Evolutionary conservation across 768 basidiomycete species (phyloP), one percentile per base, ranked within the genome.

Genomic region (Pulveroboletus sp.): DNA sequence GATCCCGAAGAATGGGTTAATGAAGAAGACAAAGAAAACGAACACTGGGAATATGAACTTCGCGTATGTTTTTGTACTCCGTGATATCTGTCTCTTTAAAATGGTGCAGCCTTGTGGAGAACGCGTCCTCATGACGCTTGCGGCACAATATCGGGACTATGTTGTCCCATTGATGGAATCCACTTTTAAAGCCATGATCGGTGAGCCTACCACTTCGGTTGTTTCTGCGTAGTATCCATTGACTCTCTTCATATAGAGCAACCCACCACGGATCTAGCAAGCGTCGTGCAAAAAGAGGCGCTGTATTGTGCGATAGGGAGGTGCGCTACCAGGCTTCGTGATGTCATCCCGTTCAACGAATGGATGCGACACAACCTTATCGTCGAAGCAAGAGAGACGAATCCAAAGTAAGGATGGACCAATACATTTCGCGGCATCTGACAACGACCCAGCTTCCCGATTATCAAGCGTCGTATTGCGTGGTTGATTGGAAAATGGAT

Each of bases 1-100:
- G 91, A 94, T 63, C 93, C 94, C 0, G 95, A 99, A 72, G 90
- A 94, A 59, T 99, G 93, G 91, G 80, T 95, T 10, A 89, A 91
- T 51, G 68, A 81, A 9, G 93, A 97, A 67, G 91, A 92, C 51
- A 84, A 84, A 55, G 92, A 93, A 55, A 88, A 83, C 38, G 93
- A 94, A 35, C 82, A 89, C 50, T 97, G 94, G 93, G 86, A 93
- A 59, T 97, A 80, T 60, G 92, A 95, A 59, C 81, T 96, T 51
- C 78, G 95, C 55, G 93, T 95, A 60, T 27, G 84, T 68, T 32
- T 32, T 51, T 2, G 39, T 30, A n/a, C 39, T 37, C 49, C 51
- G 21, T 52, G 17, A 32, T 35, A 2, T 24, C 27, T n/a, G 6
- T 46, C 11, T 13, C 14, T 39, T 36, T 52, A 26, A 59, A 44